phyloP scores from a whole-genome alignment of 2,329 filamentous ascomycete genomes.

The Clonostachys byssicola region DNA sequence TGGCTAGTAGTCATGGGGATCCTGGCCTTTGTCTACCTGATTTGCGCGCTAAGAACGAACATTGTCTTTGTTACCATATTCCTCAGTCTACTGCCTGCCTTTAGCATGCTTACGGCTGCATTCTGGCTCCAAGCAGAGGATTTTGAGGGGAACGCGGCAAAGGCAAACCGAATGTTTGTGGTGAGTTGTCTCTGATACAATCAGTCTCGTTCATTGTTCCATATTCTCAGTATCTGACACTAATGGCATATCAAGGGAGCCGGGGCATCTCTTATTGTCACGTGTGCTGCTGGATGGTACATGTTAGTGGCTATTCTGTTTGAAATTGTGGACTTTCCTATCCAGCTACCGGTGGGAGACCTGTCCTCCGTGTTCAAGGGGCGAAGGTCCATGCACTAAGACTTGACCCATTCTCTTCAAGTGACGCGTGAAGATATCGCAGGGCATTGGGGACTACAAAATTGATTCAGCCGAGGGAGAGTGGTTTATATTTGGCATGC shows the following conservation, averaged over 20 bases:
- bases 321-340: constrained; percentile 51
- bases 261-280: constrained; percentile 45
- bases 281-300: constrained; percentile 49
- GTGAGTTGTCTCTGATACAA: constrained; percentile 12
- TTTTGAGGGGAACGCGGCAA: constrained; percentile 13
- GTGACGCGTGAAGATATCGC: too few species aligned
- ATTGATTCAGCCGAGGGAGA: too few species aligned
- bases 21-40: constrained; percentile 60
- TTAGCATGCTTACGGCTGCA: constrained; percentile 54
- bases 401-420: too few species aligned
- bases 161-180: constrained; percentile 13
- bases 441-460: too few species aligned
- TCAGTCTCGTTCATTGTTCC: constrained; percentile 18
- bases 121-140: constrained; percentile 51
- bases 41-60: constrained; percentile 70
- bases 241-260: constrained; percentile 23
- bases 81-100: constrained; percentile 53
- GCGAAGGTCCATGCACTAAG: constrained; percentile 5
- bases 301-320: constrained; percentile 51
- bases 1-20: constrained; percentile 63
- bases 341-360: constrained; percentile 53
- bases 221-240: constrained; percentile 8
- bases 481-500: too few species aligned
- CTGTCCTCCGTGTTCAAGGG: constrained; percentile 41
- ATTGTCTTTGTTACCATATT: constrained; percentile 69